Evolutionary conservation across 2,329 filamentous ascomycete genomes (phyloP), one percentile per base, ranked within the genome.

Genomic region (Rhynchosporium agropyri): DNA sequence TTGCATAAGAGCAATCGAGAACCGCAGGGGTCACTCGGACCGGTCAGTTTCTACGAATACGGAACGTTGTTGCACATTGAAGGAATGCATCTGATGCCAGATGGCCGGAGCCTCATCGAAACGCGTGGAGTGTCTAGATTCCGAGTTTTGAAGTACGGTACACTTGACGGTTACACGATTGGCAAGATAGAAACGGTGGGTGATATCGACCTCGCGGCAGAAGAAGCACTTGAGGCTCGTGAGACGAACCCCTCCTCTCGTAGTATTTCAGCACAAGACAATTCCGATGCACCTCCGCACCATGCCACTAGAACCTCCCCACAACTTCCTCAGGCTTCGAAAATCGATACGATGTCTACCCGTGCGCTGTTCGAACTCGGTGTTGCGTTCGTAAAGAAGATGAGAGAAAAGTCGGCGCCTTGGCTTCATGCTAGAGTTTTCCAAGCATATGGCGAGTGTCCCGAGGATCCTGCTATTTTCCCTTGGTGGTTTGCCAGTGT

Each of bases 401-500:
- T 92, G 84, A 83, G 85, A 60, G 80, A 81, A 4, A 80, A 86
- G 59, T 90, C 88, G 63, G 89, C 88, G 0, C 83, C 84, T 0
- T 96, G 91, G 92, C 79, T 96, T 33, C 85, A 90, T 61, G 82
- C 87, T 46, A 84, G 88, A 8, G 87, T 93, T 40, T 78, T 93
- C 36, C 78, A 85, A 38, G 86, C 90, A 5, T 95, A 94, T 68
- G 92, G 92, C 12, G 85, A 89, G 63, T 89, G 88, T 26, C 92
- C 92, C 0, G 58, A 67, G 15, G 91, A 96, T 71, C 87, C 91
- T 0, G 87, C 87, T 3, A 75, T 85, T 1, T 95, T 97, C 68
- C 90, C 92, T 0, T 97, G 92, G 83, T 97, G 93, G 93, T 89
- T 97, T 68, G 92, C 90, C 9, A 91, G 86, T 71, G 87, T 95